Percentiles rank a stretch among this genome's conserved stretches.
These are phyloP conservation scores for Globisporangium emineosum DNA, from an alignment of 352 stramenopile genomes.

Conservation along the genomic window DNA sequence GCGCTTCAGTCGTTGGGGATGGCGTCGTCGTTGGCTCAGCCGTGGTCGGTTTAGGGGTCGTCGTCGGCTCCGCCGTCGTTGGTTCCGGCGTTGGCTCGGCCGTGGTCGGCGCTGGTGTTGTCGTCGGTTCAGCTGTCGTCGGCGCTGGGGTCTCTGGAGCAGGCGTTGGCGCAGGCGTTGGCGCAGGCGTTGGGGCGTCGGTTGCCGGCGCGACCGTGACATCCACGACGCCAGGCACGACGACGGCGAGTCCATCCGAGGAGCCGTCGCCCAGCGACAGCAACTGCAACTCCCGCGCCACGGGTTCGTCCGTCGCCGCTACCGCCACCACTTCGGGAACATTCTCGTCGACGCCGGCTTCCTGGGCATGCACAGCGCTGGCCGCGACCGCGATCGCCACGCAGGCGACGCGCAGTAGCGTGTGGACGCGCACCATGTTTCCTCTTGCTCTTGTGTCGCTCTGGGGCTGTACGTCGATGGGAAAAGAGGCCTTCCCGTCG, in stretches of 20 bases:
- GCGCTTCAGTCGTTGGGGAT: slow-evolving; percentile 13
- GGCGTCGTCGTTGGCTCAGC: slow-evolving; percentile 8
- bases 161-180: not conserved
- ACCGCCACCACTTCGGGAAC: not conserved
- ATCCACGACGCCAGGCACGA: not conserved
- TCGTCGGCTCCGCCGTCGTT: not conserved
- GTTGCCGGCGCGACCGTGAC: slow-evolving; percentile 2
- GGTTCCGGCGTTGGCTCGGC: not conserved
- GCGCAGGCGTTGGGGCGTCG: not conserved
- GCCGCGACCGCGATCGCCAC: slow-evolving; percentile 10
- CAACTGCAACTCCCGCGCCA: slow-evolving; percentile 7
- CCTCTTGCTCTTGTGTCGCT: not conserved
- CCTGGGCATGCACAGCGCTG: slow-evolving; percentile 8
- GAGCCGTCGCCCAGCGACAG: slow-evolving; percentile 1
- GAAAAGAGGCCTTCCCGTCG: not conserved
- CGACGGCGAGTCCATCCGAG: not conserved
- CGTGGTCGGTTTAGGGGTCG: not conserved
- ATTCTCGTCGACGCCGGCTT: slow-evolving; percentile 12
- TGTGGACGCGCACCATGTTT: slow-evolving; percentile 11
- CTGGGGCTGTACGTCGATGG: slow-evolving; percentile 5
- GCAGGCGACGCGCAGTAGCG: slow-evolving; percentile 10
- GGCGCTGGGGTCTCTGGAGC: slow-evolving; percentile 1
- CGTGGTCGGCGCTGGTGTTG: not conserved
- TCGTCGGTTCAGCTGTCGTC: not conserved
- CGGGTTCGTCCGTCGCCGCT: not conserved